Base-by-base conservation (phyloP, 2,329 filamentous ascomycete genomes). In the Colletotrichum truncatum region DNA sequence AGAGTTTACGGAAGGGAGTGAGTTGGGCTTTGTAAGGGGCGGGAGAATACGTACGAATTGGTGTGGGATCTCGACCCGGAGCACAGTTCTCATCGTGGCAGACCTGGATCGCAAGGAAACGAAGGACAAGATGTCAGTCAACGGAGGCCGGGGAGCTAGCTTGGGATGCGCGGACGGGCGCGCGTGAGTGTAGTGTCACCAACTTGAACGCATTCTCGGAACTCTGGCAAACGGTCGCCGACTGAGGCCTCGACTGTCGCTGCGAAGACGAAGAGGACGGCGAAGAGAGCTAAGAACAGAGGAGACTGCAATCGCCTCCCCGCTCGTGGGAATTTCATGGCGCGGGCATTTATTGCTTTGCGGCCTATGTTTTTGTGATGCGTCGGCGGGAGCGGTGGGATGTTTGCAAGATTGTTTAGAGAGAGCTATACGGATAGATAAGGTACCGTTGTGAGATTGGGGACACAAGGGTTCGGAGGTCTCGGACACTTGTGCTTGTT, bases 161-260 rank as follows among this genome's bases (percentile, higher is more conserved):
- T n/a, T 52, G 14, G 30, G 41, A 25, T 9, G 43, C 39, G 39
- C 34, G 34, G 28, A 49, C 26, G 49, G 21, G 43, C n/a, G n/a
- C n/a, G n/a, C n/a, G n/a, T n/a, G n/a, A n/a, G 34, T 74, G 11
- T 64, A 32, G 34, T 34, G 48, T 56, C 32, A 78, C 81, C 69
- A 82, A 97, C 95, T 84, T 93, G 81, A 56, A 98, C 88, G 76
- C 96, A 99, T 77, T 94, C 85, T 74, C 85, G 87, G 77, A 99
- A 99, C 73, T 97, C 94, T 16, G 93, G 93, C 65, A 97, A 83
- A 59, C 89, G 86, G 78, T 99, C 96, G 69, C 96, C 96, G 51
- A 89, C 73, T 4, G 94, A 98, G 26, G 94, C 96, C 57, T 83
- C 78, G 14, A 82, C 83, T n/a, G 78, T 76, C 54, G 71, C 72